Base-by-base conservation (phyloP, 352 stramenopile species). In the Plasmopara viticola region DNA sequence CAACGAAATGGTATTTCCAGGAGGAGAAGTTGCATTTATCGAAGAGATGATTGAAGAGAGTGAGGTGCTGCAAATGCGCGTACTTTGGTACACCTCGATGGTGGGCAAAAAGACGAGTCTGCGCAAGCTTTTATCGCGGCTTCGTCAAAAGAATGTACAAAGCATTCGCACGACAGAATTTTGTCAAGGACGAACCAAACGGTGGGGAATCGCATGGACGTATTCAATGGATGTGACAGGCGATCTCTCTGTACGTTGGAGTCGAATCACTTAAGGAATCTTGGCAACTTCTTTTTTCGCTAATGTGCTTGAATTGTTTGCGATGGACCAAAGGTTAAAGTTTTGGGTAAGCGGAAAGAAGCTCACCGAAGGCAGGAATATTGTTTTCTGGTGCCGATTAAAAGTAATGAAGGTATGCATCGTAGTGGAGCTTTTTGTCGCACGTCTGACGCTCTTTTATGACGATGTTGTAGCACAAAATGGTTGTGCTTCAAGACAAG, bases 61-160 rank as follows among this genome's bases (percentile, higher is more conserved):
- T 54, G 67, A 95, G 13, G 47, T 60, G 20, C 61, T 96, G 41
- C 66, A 68, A 30, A 61, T 89, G 20, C 70, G 68, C 6, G 71
- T 97, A n/a, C 62, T 85, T 12, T 97, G 95, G 89, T 98, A 96
- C 60, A 97, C 92, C 12, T 97, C 88, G 5, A 95, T 98, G 77
- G 58, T 98, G 42, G 90, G 92, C 9, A 92, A 92, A 44, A 97
- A 98, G 34, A 70, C 85, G 25, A 98, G 87, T 53, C 63, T 98
- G 10, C 80, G 87, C 14, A 86, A 94, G 42, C 65, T 99, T 35
- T 60, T 96, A 15, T 76, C 82, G 9, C 30, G 90, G 2, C 64
- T 98, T 45, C 83, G 94, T 35, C 70, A 78, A 1, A 65, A 78
- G 15, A 50, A 68, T 3, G 64, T 88, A 12, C 49, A 60, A 17